These are phyloP conservation scores for Quercus robur DNA, from an alignment of 306 rosid species.

Conservation along the genomic window DNA sequence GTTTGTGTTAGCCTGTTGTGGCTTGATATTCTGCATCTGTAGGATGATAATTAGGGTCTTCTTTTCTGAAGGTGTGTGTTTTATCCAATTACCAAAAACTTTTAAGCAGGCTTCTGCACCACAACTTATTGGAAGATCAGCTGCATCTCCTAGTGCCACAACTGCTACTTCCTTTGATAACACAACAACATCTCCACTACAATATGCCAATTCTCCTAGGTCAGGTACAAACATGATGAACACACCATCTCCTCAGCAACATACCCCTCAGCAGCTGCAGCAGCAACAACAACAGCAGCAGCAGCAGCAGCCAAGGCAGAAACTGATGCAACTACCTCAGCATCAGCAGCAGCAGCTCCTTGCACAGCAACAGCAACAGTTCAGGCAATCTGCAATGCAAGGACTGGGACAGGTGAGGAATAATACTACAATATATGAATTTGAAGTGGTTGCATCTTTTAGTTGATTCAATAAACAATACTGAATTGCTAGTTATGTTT, in stretches of 20 bases:
- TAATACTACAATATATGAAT: conserved; percentile 1
- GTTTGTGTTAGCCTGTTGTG: conserved; percentile 1
- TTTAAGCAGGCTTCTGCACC: conserved; percentile 66
- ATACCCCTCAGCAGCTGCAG: conserved; percentile 62
- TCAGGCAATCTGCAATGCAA: conserved; percentile 78
- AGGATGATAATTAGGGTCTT: conserved; percentile 18
- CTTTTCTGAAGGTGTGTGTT: conserved; percentile 2
- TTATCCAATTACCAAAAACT: conserved; percentile 12
- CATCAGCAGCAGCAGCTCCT: conserved; percentile 70
- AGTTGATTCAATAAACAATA: conserved; percentile 7
- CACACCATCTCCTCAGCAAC: conserved; percentile 94
- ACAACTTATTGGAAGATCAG: conserved; percentile 90
- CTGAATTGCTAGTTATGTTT: background rate
- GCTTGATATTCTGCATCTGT: background rate
- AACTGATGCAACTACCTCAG: conserved; percentile 77
- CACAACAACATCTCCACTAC: conserved; percentile 74
- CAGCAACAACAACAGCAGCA: conserved; percentile 23
- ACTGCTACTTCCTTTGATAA: conserved; percentile 71
- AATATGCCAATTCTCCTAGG: conserved; percentile 95
- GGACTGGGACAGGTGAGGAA: conserved; percentile 77
- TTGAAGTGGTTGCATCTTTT: conserved; percentile 6
- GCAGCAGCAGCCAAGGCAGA: conserved; percentile 63
- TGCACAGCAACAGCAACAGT: conserved; percentile 91
- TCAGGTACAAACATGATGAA: conserved; percentile 79
- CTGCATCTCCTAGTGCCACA: conserved; percentile 81